Base-by-base conservation (phyloP, 352 stramenopile genomes). In the Pythium monospermum region DNA sequence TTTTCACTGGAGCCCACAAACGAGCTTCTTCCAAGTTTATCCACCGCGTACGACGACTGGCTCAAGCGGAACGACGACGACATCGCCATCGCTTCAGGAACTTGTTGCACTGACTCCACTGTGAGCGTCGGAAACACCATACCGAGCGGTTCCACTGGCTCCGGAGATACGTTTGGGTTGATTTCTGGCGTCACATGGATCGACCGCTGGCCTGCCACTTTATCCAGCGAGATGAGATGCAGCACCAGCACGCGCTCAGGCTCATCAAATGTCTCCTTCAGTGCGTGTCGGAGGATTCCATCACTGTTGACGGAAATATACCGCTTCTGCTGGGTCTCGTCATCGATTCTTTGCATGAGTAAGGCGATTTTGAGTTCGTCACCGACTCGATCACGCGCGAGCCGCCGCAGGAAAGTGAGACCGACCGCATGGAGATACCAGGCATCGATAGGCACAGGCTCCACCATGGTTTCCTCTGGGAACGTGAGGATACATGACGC, bases 401-500 rank as follows among this genome's bases (percentile, higher is more conserved):
- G 46, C 6, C 75, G 78, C 39, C 77, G 73, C 44, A 92, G 50
- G 55, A 90, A 92, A 38, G 71, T 83, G 33, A 79, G 59, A 3
- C 82, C 82, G 30, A 83, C 76, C 1, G 78, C 82, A 42, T 83
- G 72, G 6, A 92, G 61, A 52, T 90, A 92, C 78, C 82, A 90
- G 26, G 76, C 82, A 59, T 92, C 82, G 35, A 90, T 75, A n/a
- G 82, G 78, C 41, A 92, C 74, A 15, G 82, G 82, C 52, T 92
- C 82, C 1, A 83, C 75, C 32, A 62, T 52, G 11, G 73, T 65
- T 41, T 78, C 73, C 53, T 86, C 79, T 0, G 82, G 82, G 55
- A 92, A 92, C 58, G 82, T 92, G 56, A 92, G 64, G 40, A 92
- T 70, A 61, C 82, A 92, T 42, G 78, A 89, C 52, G 82, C 74